Percentiles rank a stretch among this genome's conserved stretches.
Evolutionary conservation across 768 basidiomycete genomes (phyloP).

Genomic region (Agaricus subrufescens): DNA sequence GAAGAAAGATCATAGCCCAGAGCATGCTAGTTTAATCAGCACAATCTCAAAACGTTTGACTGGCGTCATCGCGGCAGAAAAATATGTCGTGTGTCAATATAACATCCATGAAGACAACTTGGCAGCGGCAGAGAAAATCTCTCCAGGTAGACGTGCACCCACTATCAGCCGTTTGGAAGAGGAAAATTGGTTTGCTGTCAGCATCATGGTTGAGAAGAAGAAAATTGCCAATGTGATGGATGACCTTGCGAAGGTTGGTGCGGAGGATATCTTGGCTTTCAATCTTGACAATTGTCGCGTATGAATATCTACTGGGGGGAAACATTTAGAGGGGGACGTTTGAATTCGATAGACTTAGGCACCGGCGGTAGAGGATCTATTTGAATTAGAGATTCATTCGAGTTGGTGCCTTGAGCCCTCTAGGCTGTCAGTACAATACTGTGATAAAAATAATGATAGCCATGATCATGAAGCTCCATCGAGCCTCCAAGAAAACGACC

Average conservation of each 20-base stretch:
- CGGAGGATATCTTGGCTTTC: conserved; percentile 88
- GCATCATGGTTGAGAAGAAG: conserved; percentile 87
- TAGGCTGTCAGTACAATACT: no score
- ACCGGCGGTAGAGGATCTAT: neutral
- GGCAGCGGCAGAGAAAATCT: conserved; percentile 58
- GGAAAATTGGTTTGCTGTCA: conserved; percentile 87
- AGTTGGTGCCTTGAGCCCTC: no score
- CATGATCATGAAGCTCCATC: no score
- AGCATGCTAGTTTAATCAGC: conserved; percentile 63
- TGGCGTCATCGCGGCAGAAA: conserved; percentile 83
- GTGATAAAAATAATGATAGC: no score
- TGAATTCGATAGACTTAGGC: no score
- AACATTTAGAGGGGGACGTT: no score
- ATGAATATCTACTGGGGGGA: conserved; percentile 22
- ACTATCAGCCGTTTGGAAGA: conserved; percentile 84
- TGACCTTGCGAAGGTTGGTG: conserved; percentile 72
- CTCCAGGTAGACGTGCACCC: conserved; percentile 86
- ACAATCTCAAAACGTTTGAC: conserved; percentile 84
- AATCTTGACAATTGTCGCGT: conserved; percentile 94
- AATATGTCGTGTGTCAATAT: conserved; percentile 90
- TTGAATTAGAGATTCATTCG: neutral
- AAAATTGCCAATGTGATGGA: conserved; percentile 85
- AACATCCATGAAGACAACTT: conserved; percentile 74
- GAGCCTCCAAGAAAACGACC: no score
- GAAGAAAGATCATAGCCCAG: conserved; percentile 53